Evolutionary conservation across 768 basidiomycete genomes (phyloP).

Genomic region (Boletus reticulatus): DNA sequence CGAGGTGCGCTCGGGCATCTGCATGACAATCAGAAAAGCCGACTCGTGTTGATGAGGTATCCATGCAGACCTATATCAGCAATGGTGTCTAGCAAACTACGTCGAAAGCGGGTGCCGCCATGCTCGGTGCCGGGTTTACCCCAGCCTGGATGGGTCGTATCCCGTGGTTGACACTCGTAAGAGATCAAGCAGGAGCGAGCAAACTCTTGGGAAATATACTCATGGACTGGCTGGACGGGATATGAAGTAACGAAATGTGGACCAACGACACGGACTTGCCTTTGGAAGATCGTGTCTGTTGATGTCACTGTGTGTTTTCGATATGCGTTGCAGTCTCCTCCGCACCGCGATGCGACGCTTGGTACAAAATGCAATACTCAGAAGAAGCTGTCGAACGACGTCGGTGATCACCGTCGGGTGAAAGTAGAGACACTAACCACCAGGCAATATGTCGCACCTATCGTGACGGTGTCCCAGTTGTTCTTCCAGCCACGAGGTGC

Average conservation of each 20-base stretch:
- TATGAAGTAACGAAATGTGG: background rate
- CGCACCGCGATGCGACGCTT: slow-evolving; percentile 70
- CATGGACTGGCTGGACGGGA: slow-evolving; percentile 52
- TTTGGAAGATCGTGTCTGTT: slow-evolving; percentile 57
- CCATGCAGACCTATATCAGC: slow-evolving; percentile 56
- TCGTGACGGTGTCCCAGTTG: slow-evolving; percentile 67
- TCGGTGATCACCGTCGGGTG: background rate
- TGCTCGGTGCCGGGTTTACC: slow-evolving; percentile 66
- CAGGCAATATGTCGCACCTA: slow-evolving; percentile 67
- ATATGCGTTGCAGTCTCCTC: slow-evolving; percentile 61
- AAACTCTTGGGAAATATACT: slow-evolving; percentile 72
- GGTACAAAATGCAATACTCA: slow-evolving; percentile 59
- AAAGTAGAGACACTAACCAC: slow-evolving; percentile 49
- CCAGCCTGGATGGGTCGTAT: slow-evolving; percentile 70
- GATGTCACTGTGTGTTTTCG: slow-evolving; percentile 55
- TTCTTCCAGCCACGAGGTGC: slow-evolving; percentile 53
- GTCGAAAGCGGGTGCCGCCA: slow-evolving; percentile 62
- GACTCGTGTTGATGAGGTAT: background rate
- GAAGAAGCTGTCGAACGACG: slow-evolving; percentile 42
- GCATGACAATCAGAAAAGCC: slow-evolving; percentile 5
- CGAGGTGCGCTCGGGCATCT: slow-evolving; percentile 69
- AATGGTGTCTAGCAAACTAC: slow-evolving; percentile 68
- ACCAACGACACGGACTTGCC: slow-evolving; percentile 33
- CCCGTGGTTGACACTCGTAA: slow-evolving; percentile 68
- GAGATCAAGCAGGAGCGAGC: slow-evolving; percentile 70